Base-by-base conservation (phyloP, 192 early-diverging fungal species). In the Podila verticillata region DNA sequence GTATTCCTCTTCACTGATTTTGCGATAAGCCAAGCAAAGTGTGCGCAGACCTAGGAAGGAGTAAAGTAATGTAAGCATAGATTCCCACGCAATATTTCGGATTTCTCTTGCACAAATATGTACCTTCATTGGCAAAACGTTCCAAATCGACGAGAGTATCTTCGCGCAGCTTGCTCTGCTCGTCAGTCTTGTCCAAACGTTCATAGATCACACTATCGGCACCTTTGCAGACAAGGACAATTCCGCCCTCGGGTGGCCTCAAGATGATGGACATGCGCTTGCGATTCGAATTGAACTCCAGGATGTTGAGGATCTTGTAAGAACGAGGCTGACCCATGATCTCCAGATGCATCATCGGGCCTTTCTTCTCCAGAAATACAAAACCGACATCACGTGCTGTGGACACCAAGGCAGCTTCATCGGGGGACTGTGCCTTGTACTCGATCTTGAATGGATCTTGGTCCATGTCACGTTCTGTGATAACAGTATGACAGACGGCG, bases 241-340 rank as follows among this genome's bases (percentile, higher is more conserved):
- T 87, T 12, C 84, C 83, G 47, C 89, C 91, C 31, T 95, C 92
- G 2, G 92, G 89, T 30, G 89, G 87, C 48, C 91, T 84, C 63
- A 97, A 84, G 68, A 99, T 92, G 15, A 98, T 94, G 32, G 92
- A 94, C 97, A 99, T 99, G 57, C 97, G 87, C 82, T 99, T 99
- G 63, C 97, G 91, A n/a, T 92, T 93, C 26, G 93, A 95, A 82
- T 95, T 98, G 73, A 99, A 99, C 82, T 97, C 93, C 8, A 96
- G 86, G 34, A 93, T 88, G 48, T 92, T 88, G 54, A 95, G 75
- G 36, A 93, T 75, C 49, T 84, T 82, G 84, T 87, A 95, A 8
- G 82, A 48, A 32, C 92, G 88, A 48, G 78, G 88, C 73, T 92
- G 90, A 19, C 95, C 95, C 68, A 92, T 85, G 12, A 96, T 91